Conservation (phyloP, 1,284 basidiomycete genomes). For the Heliocybe sulcata region DNA sequence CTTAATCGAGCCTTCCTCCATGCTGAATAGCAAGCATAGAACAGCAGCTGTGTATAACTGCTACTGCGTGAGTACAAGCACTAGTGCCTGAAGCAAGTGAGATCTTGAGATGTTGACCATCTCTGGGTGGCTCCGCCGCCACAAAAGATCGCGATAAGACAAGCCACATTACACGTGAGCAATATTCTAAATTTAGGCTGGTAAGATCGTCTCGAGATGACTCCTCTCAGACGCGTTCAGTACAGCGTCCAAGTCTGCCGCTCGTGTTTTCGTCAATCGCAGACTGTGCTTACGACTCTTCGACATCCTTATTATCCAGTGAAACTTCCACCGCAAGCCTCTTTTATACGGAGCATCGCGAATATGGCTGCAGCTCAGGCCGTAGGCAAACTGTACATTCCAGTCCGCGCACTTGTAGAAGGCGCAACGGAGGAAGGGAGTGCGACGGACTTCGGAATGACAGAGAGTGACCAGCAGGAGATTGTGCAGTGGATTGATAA, state of each 20-base stretch:
- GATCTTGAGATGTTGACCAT: too few relatives aligned
- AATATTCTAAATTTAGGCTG: neutral
- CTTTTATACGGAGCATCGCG: slow-evolving; percentile 47
- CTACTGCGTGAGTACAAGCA: too few relatives aligned
- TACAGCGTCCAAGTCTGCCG: neutral
- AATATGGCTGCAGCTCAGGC: slow-evolving; percentile 24
- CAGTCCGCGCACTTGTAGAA: slow-evolving; percentile 52
- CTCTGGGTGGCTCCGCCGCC: too few relatives aligned
- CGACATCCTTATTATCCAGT: neutral
- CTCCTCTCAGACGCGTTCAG: neutral
- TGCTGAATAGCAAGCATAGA: too few relatives aligned
- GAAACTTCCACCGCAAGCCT: neutral
- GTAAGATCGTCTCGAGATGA: neutral
- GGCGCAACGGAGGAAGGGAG: slow-evolving; percentile 34
- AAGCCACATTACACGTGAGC: too few relatives aligned
- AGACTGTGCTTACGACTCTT: neutral
- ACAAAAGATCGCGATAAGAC: too few relatives aligned
- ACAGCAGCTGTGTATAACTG: too few relatives aligned
- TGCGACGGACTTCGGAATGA: slow-evolving; percentile 38
- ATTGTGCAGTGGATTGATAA: slow-evolving; percentile 66
- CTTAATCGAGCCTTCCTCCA: too few relatives aligned
- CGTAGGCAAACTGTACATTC: slow-evolving; percentile 41
- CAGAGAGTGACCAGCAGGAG: slow-evolving; percentile 56
- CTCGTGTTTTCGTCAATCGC: neutral
- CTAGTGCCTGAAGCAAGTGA: too few relatives aligned